These are phyloP conservation scores for Schizosaccharomyces lindneri DNA, from an alignment of 805 yeast species.

Conservation along the genomic window DNA sequence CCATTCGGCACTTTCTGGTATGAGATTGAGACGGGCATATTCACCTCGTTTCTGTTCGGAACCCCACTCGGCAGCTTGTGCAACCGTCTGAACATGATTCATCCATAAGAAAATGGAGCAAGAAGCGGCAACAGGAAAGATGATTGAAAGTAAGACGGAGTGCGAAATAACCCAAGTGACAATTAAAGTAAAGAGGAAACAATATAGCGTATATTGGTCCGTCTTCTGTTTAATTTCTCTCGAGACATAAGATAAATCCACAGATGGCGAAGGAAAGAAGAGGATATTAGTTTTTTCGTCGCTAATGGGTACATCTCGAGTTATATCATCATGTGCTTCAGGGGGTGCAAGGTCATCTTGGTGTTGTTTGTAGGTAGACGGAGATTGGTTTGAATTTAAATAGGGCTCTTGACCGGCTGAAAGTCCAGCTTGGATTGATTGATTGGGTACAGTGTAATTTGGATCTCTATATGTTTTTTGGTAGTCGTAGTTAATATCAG, in stretches of 20 bases:
- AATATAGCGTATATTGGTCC: background rate
- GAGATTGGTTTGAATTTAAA: background rate
- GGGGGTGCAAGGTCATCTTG: conserved; percentile 2
- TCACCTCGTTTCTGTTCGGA: background rate
- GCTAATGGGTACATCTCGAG: background rate
- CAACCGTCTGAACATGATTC: background rate
- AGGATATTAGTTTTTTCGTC: background rate
- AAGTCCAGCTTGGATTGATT: background rate
- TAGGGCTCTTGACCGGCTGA: background rate
- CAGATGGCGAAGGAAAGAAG: background rate
- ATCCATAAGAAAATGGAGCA: background rate
- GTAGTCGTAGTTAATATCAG: background rate
- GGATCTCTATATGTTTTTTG: background rate
- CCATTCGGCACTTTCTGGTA: conserved; percentile 2
- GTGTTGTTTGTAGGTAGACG: background rate
- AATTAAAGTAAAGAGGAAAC: background rate
- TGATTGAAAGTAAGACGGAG: background rate
- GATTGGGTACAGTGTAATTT: background rate
- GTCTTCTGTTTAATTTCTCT: background rate
- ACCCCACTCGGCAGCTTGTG: background rate
- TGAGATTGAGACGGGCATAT: background rate
- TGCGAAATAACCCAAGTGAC: background rate
- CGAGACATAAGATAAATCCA: background rate
- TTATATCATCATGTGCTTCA: background rate
- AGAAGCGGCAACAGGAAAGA: background rate